Conservation (phyloP, 495 filamentous ascomycete species). For the Aspergillus homomorphus region DNA sequence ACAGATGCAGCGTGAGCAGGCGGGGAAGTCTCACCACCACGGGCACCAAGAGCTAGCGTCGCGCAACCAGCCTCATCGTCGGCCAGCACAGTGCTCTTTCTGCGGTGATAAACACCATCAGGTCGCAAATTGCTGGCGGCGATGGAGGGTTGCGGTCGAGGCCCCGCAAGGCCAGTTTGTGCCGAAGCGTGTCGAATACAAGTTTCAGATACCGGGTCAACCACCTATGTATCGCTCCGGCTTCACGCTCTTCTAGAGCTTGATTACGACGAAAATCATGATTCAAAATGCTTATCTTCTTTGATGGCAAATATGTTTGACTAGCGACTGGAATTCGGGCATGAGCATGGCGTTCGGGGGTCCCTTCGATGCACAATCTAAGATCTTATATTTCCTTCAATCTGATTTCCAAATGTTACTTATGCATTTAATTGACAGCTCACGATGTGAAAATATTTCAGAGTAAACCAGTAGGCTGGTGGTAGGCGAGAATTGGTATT, state of each 20-base stretch:
- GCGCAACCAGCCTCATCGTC: constrained; percentile 5
- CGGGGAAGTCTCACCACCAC: constrained; percentile 1
- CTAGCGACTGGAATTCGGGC: background rate
- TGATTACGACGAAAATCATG: background rate
- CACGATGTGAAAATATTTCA: constrained; percentile 4
- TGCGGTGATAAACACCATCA: constrained; percentile 25
- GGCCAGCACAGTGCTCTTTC: constrained; percentile 17
- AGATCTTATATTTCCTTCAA: background rate
- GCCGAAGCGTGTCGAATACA: constrained; percentile 25
- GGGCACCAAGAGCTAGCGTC: constrained; percentile 22
- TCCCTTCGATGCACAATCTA: background rate
- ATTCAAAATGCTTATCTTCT: background rate
- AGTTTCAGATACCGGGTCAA: constrained; percentile 20
- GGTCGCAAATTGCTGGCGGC: constrained; percentile 24
- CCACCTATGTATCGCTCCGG: constrained; percentile 27
- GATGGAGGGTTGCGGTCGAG: constrained; percentile 26
- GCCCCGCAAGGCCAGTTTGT: constrained; percentile 22
- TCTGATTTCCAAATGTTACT: background rate
- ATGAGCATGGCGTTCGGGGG: background rate
- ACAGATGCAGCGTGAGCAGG: constrained; percentile 30
- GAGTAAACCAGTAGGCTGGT: constrained; percentile 19
- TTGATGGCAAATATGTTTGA: background rate
- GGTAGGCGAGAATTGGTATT: constrained; percentile 23
- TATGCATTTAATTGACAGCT: no score
- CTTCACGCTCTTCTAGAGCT: constrained; percentile 17